Evolutionary conservation across 1,284 basidiomycete genomes (phyloP).

Genomic region (Ceratobasidium sp.): DNA sequence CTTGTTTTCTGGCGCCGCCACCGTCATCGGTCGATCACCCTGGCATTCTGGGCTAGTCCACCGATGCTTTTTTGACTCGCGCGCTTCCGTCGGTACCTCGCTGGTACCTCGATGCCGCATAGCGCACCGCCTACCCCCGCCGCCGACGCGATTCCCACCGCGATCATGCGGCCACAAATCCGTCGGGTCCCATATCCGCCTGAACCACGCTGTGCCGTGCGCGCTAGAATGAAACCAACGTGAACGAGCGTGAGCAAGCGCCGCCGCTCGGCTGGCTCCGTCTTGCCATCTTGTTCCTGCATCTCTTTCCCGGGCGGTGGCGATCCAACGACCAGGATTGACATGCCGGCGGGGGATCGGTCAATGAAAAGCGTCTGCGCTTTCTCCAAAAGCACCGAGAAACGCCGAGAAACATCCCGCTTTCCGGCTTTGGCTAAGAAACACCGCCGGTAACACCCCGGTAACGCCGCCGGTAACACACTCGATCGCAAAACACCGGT

Average conservation of each 20-base stretch:
- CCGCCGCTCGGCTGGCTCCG: slow-evolving; percentile 23
- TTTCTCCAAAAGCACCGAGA: not conserved
- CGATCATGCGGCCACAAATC: not conserved
- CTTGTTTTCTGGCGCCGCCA: slow-evolving; percentile 10
- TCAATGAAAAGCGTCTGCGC: slow-evolving; percentile 17
- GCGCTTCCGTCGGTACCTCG: not conserved
- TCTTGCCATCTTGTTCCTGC: not conserved
- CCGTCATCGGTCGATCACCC: slow-evolving; percentile 31
- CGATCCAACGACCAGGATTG: slow-evolving; percentile 12
- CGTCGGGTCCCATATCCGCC: slow-evolving; percentile 1
- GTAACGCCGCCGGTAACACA: slow-evolving; percentile 28
- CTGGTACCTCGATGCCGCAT: too few relatives aligned
- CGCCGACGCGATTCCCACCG: slow-evolving; percentile 3
- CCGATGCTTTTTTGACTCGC: slow-evolving; percentile 30
- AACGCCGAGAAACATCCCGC: not conserved
- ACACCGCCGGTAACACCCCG: slow-evolving; percentile 21
- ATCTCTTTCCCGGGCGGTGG: not conserved
- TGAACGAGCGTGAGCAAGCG: slow-evolving; percentile 16
- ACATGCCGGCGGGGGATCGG: slow-evolving; percentile 23
- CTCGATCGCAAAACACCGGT: slow-evolving; percentile 13
- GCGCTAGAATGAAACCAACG: slow-evolving; percentile 27
- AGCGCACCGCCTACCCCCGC: too few relatives aligned
- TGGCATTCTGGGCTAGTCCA: slow-evolving; percentile 8
- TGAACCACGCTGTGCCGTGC: slow-evolving; percentile 16
- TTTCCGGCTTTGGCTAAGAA: slow-evolving; percentile 16